Evolutionary conservation across 2,329 filamentous ascomycete species (phyloP).

Genomic region (Epichloe elymi): DNA sequence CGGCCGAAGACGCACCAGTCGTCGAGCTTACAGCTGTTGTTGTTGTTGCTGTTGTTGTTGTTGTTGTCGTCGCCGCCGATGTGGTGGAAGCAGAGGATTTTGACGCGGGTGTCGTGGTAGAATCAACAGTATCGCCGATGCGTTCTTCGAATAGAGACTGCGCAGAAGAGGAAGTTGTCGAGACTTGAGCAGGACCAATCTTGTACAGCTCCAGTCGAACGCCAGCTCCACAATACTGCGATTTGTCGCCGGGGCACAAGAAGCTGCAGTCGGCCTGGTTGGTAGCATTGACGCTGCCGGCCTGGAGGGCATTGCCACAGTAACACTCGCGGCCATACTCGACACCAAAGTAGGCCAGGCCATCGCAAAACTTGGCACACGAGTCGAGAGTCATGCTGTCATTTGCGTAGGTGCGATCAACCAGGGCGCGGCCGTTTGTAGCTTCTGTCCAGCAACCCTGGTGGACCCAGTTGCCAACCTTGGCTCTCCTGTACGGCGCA

Average conservation of each 20-base stretch:
- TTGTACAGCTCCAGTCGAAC: conserved; percentile 22
- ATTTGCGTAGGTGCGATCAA: conserved; percentile 13
- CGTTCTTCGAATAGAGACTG: background rate
- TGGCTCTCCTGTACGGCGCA: conserved; percentile 12
- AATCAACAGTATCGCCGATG: background rate
- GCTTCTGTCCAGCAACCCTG: conserved; percentile 26
- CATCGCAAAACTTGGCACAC: conserved; percentile 20
- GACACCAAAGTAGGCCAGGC: conserved; percentile 23
- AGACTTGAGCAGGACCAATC: conserved; percentile 12
- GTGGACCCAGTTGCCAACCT: conserved; percentile 17
- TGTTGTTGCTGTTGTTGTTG: background rate
- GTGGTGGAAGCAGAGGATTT: background rate
- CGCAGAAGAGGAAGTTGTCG: background rate
- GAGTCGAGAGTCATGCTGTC: conserved; percentile 21
- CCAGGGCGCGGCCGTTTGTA: conserved; percentile 17
- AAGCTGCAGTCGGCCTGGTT: conserved; percentile 22
- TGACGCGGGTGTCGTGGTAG: background rate
- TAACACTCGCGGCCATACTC: conserved; percentile 27
- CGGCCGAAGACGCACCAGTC: background rate
- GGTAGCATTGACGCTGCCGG: conserved; percentile 13
- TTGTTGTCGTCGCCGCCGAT: too few relatives aligned
- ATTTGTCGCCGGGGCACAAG: conserved; percentile 21
- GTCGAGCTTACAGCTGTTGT: conserved; percentile 1
- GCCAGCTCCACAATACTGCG: conserved; percentile 19
- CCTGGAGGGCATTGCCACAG: conserved; percentile 20